Evolutionary conservation across 2,329 filamentous ascomycete genomes (phyloP), one percentile per base, ranked within the genome.

Genomic region (Dryadomyces quercivorus): DNA sequence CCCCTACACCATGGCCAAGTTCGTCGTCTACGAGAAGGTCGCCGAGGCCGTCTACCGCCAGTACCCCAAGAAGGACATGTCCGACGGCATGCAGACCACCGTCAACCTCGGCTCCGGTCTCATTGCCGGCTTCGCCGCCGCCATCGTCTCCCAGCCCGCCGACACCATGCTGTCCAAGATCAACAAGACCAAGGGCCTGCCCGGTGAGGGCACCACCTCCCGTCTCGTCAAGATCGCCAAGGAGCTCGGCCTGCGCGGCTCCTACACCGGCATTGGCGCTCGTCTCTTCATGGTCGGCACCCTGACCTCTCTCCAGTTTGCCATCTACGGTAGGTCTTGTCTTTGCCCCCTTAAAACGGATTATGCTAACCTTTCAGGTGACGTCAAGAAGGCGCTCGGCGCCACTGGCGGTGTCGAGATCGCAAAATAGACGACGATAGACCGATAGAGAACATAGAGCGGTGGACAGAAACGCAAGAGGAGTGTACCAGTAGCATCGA

Each of bases 101-200:
- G 78, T 87, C 75, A 90, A 91, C 79, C 77, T 68, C 45, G 63
- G 64, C 56, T 62, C 60, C 54, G 65, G 66, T 61, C 65, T 67
- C 44, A 55, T 64, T 43, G 64, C 66, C 87, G 86, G 86, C 82
- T 86, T 91, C 73, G 86, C 86, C 63, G 86, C 86, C 62, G 86
- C 86, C 67, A 67, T 89, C 65, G 78, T 91, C 67, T 91, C 86
- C 59, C 86, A 91, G 75, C 86, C 86, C 63, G 86, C 86, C 67
- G 86, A 91, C 70, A 91, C 86, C 66, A 90, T 91, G 86, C 81
- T 91, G 63, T 82, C 76, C 74, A 90, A 89, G 80, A 90, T 91
- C 78, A 91, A 91, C 84, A 91, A 90, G 84, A 86, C 84, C 71
- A 83, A 85, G 74, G 86, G 85, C 72, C 73, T 79, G 59, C 86